phyloP scores from a whole-genome alignment of 2,329 filamentous ascomycete species.

The Pseudogymnoascus verrucosus region DNA sequence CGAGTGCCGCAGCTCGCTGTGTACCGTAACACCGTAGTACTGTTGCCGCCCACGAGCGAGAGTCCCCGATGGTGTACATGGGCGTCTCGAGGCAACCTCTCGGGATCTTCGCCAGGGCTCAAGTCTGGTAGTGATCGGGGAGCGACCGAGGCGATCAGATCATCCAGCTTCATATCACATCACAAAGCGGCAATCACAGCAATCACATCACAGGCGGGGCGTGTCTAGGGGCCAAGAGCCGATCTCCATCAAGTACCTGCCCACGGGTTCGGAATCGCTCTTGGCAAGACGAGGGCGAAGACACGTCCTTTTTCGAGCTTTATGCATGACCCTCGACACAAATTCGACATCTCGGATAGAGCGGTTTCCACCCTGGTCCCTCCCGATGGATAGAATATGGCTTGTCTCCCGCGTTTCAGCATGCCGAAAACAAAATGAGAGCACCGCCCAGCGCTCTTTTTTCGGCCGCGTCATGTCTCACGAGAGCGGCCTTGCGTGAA shows the following conservation, averaged over 20 bases:
- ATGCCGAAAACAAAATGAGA: neutral
- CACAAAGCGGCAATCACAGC: neutral
- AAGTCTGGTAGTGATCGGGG: neutral
- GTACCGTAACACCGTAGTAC: neutral
- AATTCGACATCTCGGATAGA: neutral
- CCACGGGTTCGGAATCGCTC: neutral
- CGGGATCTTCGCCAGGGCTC: constrained; percentile 1
- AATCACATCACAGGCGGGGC: neutral
- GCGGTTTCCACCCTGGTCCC: neutral
- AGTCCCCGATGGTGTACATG: neutral
- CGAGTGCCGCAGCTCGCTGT: neutral
- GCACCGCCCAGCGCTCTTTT: neutral
- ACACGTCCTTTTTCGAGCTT: neutral
- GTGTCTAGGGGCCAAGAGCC: neutral
- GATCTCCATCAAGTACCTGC: neutral
- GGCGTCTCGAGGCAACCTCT: neutral
- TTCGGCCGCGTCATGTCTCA: neutral
- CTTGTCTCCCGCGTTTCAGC: neutral
- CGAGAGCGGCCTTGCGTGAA: neutral
- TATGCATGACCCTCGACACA: neutral
- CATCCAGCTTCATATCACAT: neutral
- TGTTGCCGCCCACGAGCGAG: neutral
- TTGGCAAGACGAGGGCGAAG: neutral
- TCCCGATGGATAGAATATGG: neutral
- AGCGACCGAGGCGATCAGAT: neutral